Evolutionary conservation across 2,329 filamentous ascomycete species (phyloP).

Genomic region (Trichoderma endophyticum): DNA sequence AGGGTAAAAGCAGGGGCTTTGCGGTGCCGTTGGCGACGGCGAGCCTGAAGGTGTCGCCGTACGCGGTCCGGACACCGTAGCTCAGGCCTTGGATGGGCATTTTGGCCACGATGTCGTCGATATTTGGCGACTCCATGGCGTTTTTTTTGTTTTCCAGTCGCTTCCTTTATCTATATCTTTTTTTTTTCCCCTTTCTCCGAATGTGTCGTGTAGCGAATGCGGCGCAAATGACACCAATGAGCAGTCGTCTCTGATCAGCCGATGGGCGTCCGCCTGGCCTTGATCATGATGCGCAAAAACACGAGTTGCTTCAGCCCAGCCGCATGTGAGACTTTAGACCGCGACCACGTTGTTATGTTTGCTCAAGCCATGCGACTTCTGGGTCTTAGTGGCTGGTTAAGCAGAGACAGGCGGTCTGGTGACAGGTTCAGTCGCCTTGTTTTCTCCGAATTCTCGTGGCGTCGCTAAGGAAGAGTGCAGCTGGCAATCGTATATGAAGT

Average conservation of each 20-base stretch:
- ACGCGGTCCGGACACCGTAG: constrained; percentile 30
- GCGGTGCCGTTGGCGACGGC: constrained; percentile 38
- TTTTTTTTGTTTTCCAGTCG: neutral
- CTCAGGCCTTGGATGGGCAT: constrained; percentile 24
- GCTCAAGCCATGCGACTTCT: constrained; percentile 1
- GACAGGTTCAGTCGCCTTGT: neutral
- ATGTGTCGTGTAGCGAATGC: neutral
- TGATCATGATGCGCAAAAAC: constrained; percentile 6
- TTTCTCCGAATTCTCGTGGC: neutral
- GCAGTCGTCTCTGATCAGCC: neutral
- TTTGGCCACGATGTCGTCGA: neutral
- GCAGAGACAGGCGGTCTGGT: constrained; percentile 8
- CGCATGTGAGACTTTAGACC: constrained; percentile 15
- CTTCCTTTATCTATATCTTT: neutral
- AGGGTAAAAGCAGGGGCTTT: constrained; percentile 52
- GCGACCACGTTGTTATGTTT: neutral
- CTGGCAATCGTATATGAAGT: neutral
- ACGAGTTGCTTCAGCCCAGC: neutral
- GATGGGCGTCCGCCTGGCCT: neutral
- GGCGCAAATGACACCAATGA: neutral
- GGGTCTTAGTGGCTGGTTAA: neutral
- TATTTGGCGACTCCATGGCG: neutral
- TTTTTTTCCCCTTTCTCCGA: neutral
- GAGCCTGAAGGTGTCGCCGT: constrained; percentile 37
- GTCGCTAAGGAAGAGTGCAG: neutral